Percentiles rank a stretch among this genome's conserved stretches.
Conservation (phyloP, 2,329 filamentous ascomycete species). For the Torrubiellomyces zombiae region DNA sequence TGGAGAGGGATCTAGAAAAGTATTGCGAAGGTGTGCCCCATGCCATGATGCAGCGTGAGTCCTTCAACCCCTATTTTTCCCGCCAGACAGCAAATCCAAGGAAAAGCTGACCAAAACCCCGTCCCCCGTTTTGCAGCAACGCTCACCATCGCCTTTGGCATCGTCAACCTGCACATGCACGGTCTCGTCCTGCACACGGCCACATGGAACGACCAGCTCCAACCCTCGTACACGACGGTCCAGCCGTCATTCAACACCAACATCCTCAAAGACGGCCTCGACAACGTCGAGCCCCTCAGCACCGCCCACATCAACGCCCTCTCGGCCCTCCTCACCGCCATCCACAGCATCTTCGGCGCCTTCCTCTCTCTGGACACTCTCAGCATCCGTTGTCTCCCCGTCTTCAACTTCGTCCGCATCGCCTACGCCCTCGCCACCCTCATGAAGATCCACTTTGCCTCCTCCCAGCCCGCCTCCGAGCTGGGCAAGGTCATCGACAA, state of each 20-base stretch:
- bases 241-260: constrained; percentile 28
- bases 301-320: constrained; percentile 48
- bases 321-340: constrained; percentile 47
- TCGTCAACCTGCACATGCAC: constrained; percentile 57
- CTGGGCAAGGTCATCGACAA: constrained; percentile 54
- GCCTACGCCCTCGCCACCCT: constrained; percentile 56
- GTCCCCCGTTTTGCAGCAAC: constrained; percentile 31
- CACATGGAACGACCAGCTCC: constrained; percentile 36
- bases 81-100: neutral
- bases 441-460: constrained; percentile 58
- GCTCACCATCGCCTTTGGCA: constrained; percentile 45
- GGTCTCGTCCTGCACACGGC: constrained; percentile 56
- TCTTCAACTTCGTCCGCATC: constrained; percentile 55
- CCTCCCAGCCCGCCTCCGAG: constrained; percentile 44
- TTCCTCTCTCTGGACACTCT: constrained; percentile 45
- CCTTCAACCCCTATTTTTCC: neutral
- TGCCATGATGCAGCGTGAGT: constrained; percentile 39
- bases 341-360: constrained; percentile 48
- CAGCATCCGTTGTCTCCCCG: constrained; percentile 47
- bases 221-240: constrained; percentile 28
- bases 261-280: constrained; percentile 24
- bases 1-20: constrained; percentile 47
- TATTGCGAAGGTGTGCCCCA: constrained; percentile 38
- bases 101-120: constrained; percentile 6
- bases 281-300: constrained; percentile 21